Evolutionary conservation across 139 green algal genomes (phyloP).

Genomic region (Helicosporidium sp.): DNA sequence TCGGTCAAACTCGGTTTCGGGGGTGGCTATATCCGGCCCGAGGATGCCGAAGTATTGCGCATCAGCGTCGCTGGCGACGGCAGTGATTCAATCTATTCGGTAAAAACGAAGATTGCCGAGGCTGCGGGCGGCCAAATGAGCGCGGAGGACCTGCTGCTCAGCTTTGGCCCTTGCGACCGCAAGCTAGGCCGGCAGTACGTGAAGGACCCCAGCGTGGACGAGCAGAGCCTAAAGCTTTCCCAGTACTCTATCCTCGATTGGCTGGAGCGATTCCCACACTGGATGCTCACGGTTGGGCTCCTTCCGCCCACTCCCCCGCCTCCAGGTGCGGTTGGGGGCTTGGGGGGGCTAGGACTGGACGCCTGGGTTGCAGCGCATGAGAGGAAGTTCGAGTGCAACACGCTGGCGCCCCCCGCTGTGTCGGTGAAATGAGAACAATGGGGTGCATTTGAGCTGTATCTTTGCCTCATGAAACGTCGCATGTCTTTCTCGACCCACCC

Average conservation of each 20-base stretch:
- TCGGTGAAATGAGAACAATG: too few relatives aligned
- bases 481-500: too few relatives aligned
- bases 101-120: slow-evolving; percentile 17
- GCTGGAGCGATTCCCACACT: slow-evolving; percentile 25
- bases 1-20: slow-evolving; percentile 11
- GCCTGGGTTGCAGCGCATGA: neutral
- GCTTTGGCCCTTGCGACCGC: slow-evolving; percentile 21
- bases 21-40: neutral
- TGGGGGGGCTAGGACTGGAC: neutral
- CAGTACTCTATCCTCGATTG: slow-evolving; percentile 19
- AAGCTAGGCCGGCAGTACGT: slow-evolving; percentile 21
- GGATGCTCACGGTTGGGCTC: slow-evolving; percentile 12
- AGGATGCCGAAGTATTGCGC: neutral
- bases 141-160: slow-evolving; percentile 18
- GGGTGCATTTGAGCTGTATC: too few relatives aligned
- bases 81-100: slow-evolving; percentile 7
- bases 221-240: slow-evolving; percentile 10
- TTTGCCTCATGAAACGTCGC: too few relatives aligned
- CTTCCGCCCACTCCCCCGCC: slow-evolving; percentile 15
- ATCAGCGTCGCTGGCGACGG: slow-evolving; percentile 4
- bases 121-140: slow-evolving; percentile 11
- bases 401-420: neutral
- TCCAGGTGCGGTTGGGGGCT: slow-evolving; percentile 1
- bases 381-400: neutral
- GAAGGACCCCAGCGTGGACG: slow-evolving; percentile 22